Conservation (phyloP, 2,329 filamentous ascomycete species). For the Clarireedia monteithiana region DNA sequence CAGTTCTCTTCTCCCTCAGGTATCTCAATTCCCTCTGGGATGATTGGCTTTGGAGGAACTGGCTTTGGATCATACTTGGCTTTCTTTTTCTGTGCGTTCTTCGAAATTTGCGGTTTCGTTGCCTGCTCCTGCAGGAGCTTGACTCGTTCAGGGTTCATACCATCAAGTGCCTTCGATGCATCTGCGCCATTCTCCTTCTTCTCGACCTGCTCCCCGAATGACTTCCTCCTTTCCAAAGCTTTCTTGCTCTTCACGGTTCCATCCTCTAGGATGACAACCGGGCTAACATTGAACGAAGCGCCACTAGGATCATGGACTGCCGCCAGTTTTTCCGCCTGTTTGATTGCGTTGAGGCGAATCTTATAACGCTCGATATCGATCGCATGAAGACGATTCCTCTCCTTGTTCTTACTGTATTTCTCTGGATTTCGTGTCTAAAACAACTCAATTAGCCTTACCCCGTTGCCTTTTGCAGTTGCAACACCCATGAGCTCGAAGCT, state of each 20-base stretch:
- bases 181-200: conserved; percentile 1
- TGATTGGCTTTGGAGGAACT: conserved; percentile 21
- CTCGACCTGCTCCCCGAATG: conserved; percentile 8
- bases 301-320: conserved; percentile 27
- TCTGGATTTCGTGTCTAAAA: conserved; percentile 28
- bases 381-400: conserved; percentile 26
- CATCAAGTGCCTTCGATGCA: neutral
- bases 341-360: conserved; percentile 26
- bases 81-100: conserved; percentile 11
- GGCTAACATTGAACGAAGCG: conserved; percentile 28
- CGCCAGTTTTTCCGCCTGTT: conserved; percentile 26
- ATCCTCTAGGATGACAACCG: conserved; percentile 24
- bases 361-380: conserved; percentile 28
- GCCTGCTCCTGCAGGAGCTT: conserved; percentile 8
- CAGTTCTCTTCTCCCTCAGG: conserved; percentile 28
- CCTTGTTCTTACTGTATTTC: conserved; percentile 30
- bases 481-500: neutral
- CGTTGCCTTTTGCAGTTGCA: neutral
- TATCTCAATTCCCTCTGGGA: conserved; percentile 23
- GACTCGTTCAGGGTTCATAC: conserved; percentile 9
- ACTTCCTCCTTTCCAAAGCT: neutral
- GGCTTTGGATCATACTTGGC: conserved; percentile 6
- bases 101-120: conserved; percentile 15
- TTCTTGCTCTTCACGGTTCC: conserved; percentile 23
- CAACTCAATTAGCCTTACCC: neutral